A percentile compares a stretch with the other conserved stretches of the same genome.
These are phyloP conservation scores for Paecilomyces sp. DNA, from an alignment of 2,329 filamentous ascomycete species.

Conservation along the genomic window DNA sequence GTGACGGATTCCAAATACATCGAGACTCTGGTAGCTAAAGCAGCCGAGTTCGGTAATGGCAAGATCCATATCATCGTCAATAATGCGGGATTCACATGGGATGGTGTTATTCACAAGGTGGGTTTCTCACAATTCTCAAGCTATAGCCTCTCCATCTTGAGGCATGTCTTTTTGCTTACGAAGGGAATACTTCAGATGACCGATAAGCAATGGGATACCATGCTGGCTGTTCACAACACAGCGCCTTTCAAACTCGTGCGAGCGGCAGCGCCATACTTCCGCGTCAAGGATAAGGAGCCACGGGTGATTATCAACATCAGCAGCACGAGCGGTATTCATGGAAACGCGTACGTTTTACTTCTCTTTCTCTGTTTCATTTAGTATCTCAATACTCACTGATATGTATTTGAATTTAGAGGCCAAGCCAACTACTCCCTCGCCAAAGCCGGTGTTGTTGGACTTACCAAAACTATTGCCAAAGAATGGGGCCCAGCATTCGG, in stretches of 20 bases:
- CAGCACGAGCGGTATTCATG: constrained; percentile 72
- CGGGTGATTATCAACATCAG: constrained; percentile 78
- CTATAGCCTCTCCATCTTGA: background rate
- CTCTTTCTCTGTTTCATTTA: background rate
- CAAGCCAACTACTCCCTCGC: constrained; percentile 83
- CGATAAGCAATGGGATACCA: constrained; percentile 87
- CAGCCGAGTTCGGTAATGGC: constrained; percentile 72
- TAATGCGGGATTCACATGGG: constrained; percentile 89
- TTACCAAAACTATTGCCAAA: constrained; percentile 86
- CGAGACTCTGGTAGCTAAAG: constrained; percentile 61
- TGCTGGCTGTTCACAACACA: constrained; percentile 74
- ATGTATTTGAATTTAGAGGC: constrained; percentile 39
- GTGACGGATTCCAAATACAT: constrained; percentile 67
- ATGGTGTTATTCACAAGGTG: constrained; percentile 81
- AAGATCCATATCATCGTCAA: constrained; percentile 91
- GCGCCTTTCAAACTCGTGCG: constrained; percentile 79
- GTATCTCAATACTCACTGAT: background rate
- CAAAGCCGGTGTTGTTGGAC: constrained; percentile 74
- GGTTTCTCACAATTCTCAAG: background rate
- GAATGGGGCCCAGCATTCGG: constrained; percentile 83
- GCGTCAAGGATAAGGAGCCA: constrained; percentile 73
- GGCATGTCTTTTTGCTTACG: background rate
- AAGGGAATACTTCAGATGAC: constrained; percentile 50
- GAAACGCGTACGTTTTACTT: constrained; percentile 54
- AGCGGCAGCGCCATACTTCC: constrained; percentile 76